phyloP scores from a whole-genome alignment of 371 early-diverging fungal genomes.

The Mucor plumbeus region DNA sequence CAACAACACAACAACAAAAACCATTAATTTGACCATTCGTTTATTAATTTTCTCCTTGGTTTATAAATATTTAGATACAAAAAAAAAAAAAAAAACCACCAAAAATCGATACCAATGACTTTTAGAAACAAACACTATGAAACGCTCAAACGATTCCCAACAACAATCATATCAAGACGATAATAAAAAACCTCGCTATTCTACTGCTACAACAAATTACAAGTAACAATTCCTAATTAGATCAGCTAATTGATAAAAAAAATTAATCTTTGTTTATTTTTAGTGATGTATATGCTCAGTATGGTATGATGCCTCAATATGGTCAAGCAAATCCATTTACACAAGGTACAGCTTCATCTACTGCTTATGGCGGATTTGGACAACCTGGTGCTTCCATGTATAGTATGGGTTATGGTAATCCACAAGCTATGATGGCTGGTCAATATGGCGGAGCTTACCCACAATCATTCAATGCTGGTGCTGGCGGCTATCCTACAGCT shows the following conservation, averaged over 20 bases:
- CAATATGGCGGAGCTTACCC: slow-evolving; percentile 15
- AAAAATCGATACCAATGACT: background rate
- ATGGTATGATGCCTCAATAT: slow-evolving; percentile 28
- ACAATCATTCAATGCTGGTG: slow-evolving; percentile 14
- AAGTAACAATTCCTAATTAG: background rate
- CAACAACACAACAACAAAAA: background rate
- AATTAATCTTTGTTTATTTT: slow-evolving; percentile 5
- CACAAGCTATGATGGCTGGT: slow-evolving; percentile 1
- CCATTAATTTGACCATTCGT: background rate
- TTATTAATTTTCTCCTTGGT: slow-evolving; percentile 1
- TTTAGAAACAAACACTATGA: slow-evolving; percentile 13
- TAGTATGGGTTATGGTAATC: slow-evolving; percentile 14
- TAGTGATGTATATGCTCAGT: slow-evolving; percentile 39
- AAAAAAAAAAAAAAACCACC: too few relatives aligned
- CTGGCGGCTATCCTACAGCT: slow-evolving; percentile 13
- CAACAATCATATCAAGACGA: slow-evolving; percentile 1
- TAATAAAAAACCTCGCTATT: slow-evolving; percentile 5
- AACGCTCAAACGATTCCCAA: slow-evolving; percentile 23
- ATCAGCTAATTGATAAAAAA: too few relatives aligned
- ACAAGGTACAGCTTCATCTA: slow-evolving; percentile 10
- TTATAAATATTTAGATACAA: background rate
- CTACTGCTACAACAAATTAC: background rate
- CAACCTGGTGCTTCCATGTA: slow-evolving; percentile 29
- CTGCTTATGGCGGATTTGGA: slow-evolving; percentile 13
- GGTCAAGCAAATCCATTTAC: slow-evolving; percentile 23